Evolutionary conservation across 768 basidiomycete genomes (phyloP).

Genomic region (Boletus rex-veris): DNA sequence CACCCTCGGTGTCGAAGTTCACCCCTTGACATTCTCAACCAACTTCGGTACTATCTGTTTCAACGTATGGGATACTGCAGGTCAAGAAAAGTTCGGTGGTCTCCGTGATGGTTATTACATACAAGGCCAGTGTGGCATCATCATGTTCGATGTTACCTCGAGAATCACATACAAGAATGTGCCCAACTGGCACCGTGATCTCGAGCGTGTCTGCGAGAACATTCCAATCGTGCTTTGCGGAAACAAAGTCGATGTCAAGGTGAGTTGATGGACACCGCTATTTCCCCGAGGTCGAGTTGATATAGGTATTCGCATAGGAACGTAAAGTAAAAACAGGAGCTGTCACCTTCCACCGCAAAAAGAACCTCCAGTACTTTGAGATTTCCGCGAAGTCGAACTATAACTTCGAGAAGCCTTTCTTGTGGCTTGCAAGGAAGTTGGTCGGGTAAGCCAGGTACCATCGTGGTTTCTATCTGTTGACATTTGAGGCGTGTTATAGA

Average conservation of each 20-base stretch:
- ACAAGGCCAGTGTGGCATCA: slow-evolving; percentile 99
- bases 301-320: slow-evolving; percentile 55
- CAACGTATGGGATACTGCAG: slow-evolving; percentile 99
- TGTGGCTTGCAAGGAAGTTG: slow-evolving; percentile 97
- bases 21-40: slow-evolving; percentile 93
- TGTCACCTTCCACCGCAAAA: slow-evolving; percentile 99
- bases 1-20: slow-evolving; percentile 99
- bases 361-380: slow-evolving; percentile 99
- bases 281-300: slow-evolving; percentile 2
- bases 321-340: slow-evolving; percentile 99
- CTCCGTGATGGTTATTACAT: slow-evolving; percentile 96
- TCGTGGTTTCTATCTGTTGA: background rate
- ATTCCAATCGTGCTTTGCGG: slow-evolving; percentile 99
- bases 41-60: slow-evolving; percentile 99
- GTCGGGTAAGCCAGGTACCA: slow-evolving; percentile 67
- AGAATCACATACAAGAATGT: slow-evolving; percentile 99
- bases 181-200: slow-evolving; percentile 99
- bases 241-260: slow-evolving; percentile 99
- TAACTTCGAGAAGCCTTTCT: slow-evolving; percentile 99
- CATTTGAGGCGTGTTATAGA: slow-evolving; percentile 37
- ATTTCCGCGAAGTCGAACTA: slow-evolving; percentile 99
- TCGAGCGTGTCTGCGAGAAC: slow-evolving; percentile 99
- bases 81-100: slow-evolving; percentile 99
- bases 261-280: slow-evolving; percentile 33
- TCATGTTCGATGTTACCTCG: slow-evolving; percentile 99